Evolutionary conservation across 2,329 filamentous ascomycete species (phyloP).

Genomic region (Pyrenochaeta sp.): DNA sequence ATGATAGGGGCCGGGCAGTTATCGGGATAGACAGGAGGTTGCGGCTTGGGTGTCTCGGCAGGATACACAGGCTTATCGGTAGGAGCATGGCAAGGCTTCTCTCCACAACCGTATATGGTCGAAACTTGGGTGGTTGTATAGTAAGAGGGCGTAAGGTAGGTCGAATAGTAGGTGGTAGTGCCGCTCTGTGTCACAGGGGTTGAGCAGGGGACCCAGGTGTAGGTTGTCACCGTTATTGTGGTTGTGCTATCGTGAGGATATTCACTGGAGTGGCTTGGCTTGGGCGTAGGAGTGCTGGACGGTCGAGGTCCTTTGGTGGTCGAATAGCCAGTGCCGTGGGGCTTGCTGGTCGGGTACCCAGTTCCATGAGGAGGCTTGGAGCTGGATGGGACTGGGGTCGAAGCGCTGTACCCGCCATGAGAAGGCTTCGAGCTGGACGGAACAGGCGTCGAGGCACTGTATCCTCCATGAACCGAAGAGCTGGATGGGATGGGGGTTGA

Average conservation of each 20-base stretch:
- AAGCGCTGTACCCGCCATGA: not conserved
- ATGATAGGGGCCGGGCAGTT: constrained; percentile 39
- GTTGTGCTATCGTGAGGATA: constrained; percentile 31
- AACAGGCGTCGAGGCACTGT: not conserved
- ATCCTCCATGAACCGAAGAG: not conserved
- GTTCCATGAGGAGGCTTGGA: constrained; percentile 7
- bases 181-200: constrained; percentile 45
- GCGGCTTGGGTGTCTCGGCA: constrained; percentile 12
- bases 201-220: constrained; percentile 49
- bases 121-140: constrained; percentile 40
- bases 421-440: not conserved
- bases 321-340: constrained; percentile 15
- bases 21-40: constrained; percentile 12
- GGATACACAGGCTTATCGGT: constrained; percentile 9
- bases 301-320: constrained; percentile 14
- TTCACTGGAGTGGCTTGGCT: constrained; percentile 10
- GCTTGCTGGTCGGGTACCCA: not conserved
- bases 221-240: constrained; percentile 44
- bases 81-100: constrained; percentile 8
- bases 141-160: constrained; percentile 50
- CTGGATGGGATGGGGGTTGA: constrained; percentile 1
- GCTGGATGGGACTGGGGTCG: constrained; percentile 3
- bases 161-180: constrained; percentile 45
- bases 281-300: constrained; percentile 25
- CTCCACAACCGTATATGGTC: constrained; percentile 32